These are phyloP conservation scores for Colletotrichum sp. DNA, from an alignment of 2,329 filamentous ascomycete genomes.

Conservation along the genomic window DNA sequence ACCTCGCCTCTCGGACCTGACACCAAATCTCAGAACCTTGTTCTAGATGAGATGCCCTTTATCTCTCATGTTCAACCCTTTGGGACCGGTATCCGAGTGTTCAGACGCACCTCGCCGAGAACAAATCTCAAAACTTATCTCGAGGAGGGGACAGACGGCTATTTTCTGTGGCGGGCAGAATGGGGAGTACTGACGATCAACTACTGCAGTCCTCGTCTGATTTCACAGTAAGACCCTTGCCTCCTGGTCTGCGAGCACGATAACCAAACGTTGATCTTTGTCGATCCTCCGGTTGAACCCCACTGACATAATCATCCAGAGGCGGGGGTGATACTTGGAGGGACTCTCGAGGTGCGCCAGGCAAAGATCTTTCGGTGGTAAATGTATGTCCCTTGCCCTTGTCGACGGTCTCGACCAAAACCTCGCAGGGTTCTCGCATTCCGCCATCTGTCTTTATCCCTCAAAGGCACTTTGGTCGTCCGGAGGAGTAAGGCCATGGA, in stretches of 20 bases:
- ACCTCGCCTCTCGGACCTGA: neutral
- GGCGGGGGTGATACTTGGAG: neutral
- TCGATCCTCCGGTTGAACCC: conserved; percentile 1
- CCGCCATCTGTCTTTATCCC: neutral
- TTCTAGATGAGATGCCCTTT: neutral
- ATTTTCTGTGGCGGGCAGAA: neutral
- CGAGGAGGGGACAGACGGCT: neutral
- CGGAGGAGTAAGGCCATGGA: neutral
- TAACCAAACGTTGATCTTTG: neutral
- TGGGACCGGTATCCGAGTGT: neutral
- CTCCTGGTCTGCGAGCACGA: neutral
- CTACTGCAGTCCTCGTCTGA: neutral
- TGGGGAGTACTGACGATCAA: neutral
- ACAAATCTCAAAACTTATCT: neutral
- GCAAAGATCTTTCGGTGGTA: neutral
- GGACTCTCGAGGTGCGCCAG: neutral
- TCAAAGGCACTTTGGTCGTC: neutral
- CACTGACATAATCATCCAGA: neutral
- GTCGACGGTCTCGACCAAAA: neutral
- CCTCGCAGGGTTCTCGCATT: neutral
- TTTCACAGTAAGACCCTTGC: neutral
- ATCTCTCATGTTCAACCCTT: neutral
- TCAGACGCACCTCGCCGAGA: neutral
- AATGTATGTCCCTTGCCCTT: neutral
- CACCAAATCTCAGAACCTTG: neutral